Base-by-base conservation (phyloP, 352 stramenopile genomes). In the Phytopythium boreale region DNA sequence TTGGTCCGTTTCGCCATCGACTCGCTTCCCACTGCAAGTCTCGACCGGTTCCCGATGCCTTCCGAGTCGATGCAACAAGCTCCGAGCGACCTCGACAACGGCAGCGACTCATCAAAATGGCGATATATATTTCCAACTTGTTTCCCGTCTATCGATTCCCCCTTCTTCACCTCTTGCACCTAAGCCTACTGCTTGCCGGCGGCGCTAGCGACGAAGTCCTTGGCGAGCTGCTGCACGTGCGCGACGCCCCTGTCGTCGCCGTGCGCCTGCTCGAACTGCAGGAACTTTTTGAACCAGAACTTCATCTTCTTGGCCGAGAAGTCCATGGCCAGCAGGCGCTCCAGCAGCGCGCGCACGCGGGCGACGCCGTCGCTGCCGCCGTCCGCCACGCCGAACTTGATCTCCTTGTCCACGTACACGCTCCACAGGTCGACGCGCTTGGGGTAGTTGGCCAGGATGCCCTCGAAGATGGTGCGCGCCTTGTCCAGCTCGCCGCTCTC, bases 261-360 rank as follows among this genome's bases (percentile, higher is more conserved):
- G 71, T 98, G 86, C 14, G 91, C 82, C 67, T 98, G 88, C 80
- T 99, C 96, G 61, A 98, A 96, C 27, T 84, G 72, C 64, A 98
- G 84, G 78, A 89, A 98, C 73, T 98, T 98, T 72, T 98, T 98
- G 82, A 99, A 99, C 63, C 98, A 69, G 65, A 95, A 97, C 79
- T 98, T 98, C 95, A 99, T 98, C 87, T 98, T 97, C 73, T 98
- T 98, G 64, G 97, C 87, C 10, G 84, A 97, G 51, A 98, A 98
- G 36, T 98, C 96, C 80, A 98, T 95, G 22, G 88, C 87, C 20
- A 98, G 62, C n/a, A 98, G 75, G 15, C 89, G 92, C 63, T 97
- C 85, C 55, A 98, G 97, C 52, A 98, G 79, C 26, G 79, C 72
- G 39, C 96, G 85, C 55, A 96, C 95, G n/a, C 88, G 74, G 1